Base-by-base conservation (phyloP, 352 stramenopile species). In the Phytophthora crassamura region DNA sequence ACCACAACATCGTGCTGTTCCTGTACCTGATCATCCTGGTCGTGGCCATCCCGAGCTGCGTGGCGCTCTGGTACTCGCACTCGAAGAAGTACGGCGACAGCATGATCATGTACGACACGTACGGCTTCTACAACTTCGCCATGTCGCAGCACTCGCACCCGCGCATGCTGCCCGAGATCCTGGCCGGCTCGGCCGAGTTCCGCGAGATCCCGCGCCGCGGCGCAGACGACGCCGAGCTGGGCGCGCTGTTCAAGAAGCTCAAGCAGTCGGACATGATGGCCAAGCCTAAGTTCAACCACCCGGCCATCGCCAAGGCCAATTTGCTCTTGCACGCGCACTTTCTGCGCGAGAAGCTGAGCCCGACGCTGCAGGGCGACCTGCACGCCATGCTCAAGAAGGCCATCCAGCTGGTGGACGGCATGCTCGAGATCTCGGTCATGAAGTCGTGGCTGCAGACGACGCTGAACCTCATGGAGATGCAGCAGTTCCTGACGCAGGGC, bases 51-150 rank as follows among this genome's bases (percentile, higher is more conserved):
- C 97, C 98, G 30, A 97, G 89, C 55, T 93, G 86, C 53, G 96
- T 99, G 0, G 97, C 91, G 61, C 81, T 94, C 5, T 99, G 97
- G 85, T 98, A 98, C 81, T 95, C 91, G 68, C 88, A 97, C 76
- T 99, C 93, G 67, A 99, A 99, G 81, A 97, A 98, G 69, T 99
- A 98, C 72, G 97, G 97, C 30, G 97, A 99, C 83, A 99, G 97
- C 72, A 98, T 99, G 86, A 98, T 99, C 77, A 99, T 99, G 95
- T 99, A 99, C 84, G 97, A 99, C 79, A 99, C 97, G 54, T 99
- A 99, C 77, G 94, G 93, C 33, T 99, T 98, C 79, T 99, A 98
- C 84, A 98, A 99, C 82, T 96, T 98, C 64, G 89, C 96, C 42
- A 91, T 99, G 65, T 97, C 91, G 61, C 94, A 99, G 72, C 81